These are phyloP conservation scores for Sclerotinia glacialis DNA, from an alignment of 2,329 filamentous ascomycete genomes.

Conservation along the genomic window DNA sequence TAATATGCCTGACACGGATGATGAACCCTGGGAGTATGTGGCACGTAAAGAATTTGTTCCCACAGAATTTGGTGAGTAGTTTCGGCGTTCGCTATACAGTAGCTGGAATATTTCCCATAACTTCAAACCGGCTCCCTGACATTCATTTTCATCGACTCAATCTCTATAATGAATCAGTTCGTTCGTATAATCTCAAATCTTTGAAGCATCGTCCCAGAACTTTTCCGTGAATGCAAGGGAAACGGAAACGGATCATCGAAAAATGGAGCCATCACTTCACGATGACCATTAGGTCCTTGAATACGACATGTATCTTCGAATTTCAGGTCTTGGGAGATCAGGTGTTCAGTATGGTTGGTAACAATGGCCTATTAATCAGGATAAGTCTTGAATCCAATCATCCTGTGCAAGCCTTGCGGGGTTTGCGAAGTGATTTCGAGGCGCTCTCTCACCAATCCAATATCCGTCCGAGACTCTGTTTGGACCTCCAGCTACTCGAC, in stretches of 20 bases:
- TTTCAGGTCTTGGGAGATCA: background rate
- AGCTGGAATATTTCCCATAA: background rate
- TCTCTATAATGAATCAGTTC: background rate
- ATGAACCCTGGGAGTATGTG: background rate
- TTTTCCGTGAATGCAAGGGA: conserved; percentile 6
- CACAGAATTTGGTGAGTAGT: background rate
- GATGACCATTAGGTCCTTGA: background rate
- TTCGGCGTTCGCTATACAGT: background rate
- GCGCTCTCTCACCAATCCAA: conserved; percentile 12
- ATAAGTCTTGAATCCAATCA: conserved; percentile 1
- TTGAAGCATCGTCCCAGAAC: background rate
- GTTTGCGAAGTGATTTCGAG: conserved; percentile 7
- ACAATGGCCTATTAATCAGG: background rate
- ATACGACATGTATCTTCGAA: conserved; percentile 8
- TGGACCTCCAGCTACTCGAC: conserved; percentile 12
- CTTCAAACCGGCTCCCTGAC: background rate
- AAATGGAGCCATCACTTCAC: background rate
- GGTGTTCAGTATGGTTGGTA: background rate
- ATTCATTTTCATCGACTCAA: background rate
- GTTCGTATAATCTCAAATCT: background rate
- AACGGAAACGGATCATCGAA: background rate
- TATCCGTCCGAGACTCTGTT: background rate
- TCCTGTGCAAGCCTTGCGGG: background rate
- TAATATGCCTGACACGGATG: background rate
- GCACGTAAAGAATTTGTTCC: background rate